A percentile compares a stretch with the other conserved stretches of the same genome.
Conservation (phyloP, 2,329 filamentous ascomycete species). For the Cytospora mali region DNA sequence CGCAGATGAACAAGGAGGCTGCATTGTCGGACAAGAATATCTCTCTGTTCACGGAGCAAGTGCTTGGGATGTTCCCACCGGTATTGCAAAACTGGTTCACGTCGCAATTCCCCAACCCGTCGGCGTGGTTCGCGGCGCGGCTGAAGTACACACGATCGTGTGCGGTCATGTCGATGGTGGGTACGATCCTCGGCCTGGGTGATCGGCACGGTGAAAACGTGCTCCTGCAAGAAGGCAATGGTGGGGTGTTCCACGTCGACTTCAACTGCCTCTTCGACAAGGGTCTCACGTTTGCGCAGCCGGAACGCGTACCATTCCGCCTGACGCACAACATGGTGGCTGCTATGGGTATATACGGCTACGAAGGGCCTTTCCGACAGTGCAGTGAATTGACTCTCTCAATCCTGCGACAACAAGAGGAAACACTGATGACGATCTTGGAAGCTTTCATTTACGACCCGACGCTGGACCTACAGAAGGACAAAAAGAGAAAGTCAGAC, state of each 20-base stretch:
- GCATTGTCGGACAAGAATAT: constrained; percentile 60
- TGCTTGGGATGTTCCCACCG: constrained; percentile 71
- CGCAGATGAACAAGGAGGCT: constrained; percentile 65
- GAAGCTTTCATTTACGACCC: constrained; percentile 98
- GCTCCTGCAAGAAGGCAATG: constrained; percentile 88
- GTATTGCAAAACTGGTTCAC: constrained; percentile 95
- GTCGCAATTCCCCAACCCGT: constrained; percentile 90
- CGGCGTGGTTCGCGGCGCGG: constrained; percentile 86
- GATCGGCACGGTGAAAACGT: constrained; percentile 98
- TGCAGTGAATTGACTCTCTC: constrained; percentile 86
- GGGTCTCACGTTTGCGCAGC: constrained; percentile 90
- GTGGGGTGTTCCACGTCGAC: constrained; percentile 95
- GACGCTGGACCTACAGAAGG: constrained; percentile 83
- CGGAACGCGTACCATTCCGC: constrained; percentile 92
- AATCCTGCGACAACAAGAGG: constrained; percentile 86
- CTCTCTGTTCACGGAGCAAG: constrained; percentile 69
- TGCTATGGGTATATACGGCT: constrained; percentile 92
- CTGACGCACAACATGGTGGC: constrained; percentile 98
- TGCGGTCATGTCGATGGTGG: constrained; percentile 99
- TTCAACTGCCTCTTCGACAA: constrained; percentile 99
- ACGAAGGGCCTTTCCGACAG: constrained; percentile 89
- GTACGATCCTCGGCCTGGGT: constrained; percentile 88
- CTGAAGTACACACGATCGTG: constrained; percentile 90
- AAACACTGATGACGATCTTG: constrained; percentile 94
- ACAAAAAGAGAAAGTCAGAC: constrained; percentile 60